Evolutionary conservation across 495 filamentous ascomycete species (phyloP), one percentile per base, ranked within the genome.

Genomic region (Tuber umbilicatum): DNA sequence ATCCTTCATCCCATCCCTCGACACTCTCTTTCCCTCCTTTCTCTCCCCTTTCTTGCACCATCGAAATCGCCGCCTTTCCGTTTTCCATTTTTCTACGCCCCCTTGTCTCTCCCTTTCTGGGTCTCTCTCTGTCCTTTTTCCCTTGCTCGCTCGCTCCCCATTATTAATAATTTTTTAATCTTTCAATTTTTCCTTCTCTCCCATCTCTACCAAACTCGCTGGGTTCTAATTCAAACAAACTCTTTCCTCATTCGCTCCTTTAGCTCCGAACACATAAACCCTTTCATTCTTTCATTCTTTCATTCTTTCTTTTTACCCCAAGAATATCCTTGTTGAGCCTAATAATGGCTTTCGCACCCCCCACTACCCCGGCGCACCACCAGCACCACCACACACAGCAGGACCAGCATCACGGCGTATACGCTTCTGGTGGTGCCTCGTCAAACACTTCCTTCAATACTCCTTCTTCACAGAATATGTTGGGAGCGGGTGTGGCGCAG

Each of bases 271-370:
- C 72, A 31, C 37, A 42, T 38, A 27, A 45, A 72, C 40, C 37
- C 60, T 76, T 69, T 45, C 37, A 14, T 23, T 41, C 50, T 35
- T 35, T 70, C n/a, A 35, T 76, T 19, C 35, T 55, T 69, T 64
- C n/a, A n/a, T 37, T 40, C 35, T 43, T 55, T 77, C 17, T 68
- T 37, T 50, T 72, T 67, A 17, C 43, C 17, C 10, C 71, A 38
- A 64, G 37, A 69, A 39, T 31, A 64, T 16, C 45, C n/a, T 70
- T 74, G 73, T 74, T 68, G 78, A 78, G 69, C 72, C 72, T 72
- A 69, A 78, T 72, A 69, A 78, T 78, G 76, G 73, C 72, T 78
- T 70, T 74, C 71, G 72, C 73, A 72, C 69, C 69, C 73, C 72
- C 71, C 16, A 73, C 68, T 68, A 70, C 75, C 39, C 71, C 71